Base-by-base conservation (phyloP, 805 yeast genomes). In the Wickerhamiella qilinensis region DNA sequence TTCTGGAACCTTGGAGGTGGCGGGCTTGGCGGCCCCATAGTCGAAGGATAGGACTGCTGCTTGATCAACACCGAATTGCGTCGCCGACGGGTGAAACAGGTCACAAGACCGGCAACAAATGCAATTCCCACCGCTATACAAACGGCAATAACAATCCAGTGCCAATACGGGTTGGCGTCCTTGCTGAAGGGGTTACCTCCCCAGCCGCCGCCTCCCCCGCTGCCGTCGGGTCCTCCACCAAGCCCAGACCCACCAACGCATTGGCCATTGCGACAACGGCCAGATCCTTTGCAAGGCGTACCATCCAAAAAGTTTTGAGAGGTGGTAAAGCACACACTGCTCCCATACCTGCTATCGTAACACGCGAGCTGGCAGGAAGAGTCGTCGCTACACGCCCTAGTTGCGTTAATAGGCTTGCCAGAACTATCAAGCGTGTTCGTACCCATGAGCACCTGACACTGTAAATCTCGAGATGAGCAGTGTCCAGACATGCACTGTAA, bases 391-490 rank as follows among this genome's bases (percentile, higher is more conserved):
- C 62, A 57, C 2, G 61, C 60, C 21, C 33, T 32, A 16, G 54
- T 46, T 12, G 48, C 45, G 35, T 52, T 52, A 22, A 51, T 39
- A 2, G 46, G 28, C 12, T 37, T 29, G 7, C 53, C 55, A 36
- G 44, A 43, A 20, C 40, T 36, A 14, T 37, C 40, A 3, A 40
- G 28, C 18, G 55, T 43, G 33, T 40, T 35, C 40, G 47, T 45
- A 5, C 50, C 52, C 45, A 57, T 41, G 9, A 55, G 40, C 4
- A 53, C 46, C 18, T 42, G 41, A 37, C 63, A 58, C 43, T 58
- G 63, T 33, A 46, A 42, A 40, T 58, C 59, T 20, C 62, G 48
- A 14, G 59, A 55, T 3, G 60, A 53, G 43, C 63, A 58, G 25
- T 46, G 54, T 18, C 63, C 63, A 19, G 60, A 50, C 22, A 50